Evolutionary conservation across 441 rosid species (phyloP).

Genomic region (Adansonia grandidieri): DNA sequence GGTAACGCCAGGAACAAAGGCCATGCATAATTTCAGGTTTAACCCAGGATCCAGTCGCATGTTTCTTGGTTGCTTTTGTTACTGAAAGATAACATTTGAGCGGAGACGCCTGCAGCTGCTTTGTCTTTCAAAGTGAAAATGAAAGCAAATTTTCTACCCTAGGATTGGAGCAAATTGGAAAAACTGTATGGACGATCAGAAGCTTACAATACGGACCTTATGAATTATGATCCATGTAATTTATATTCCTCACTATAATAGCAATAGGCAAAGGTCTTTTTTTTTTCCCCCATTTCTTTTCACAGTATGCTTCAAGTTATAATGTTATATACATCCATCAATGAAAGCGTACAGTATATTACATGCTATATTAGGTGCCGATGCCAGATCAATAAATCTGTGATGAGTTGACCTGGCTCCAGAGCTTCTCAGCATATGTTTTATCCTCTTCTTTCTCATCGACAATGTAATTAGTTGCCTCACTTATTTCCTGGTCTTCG

Average conservation of each 20-base stretch:
- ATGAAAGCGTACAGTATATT: not conserved
- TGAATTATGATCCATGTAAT: not conserved
- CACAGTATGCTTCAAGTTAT: not conserved
- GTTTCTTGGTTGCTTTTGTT: not conserved
- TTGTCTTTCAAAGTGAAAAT: not conserved
- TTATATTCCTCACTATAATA: not conserved
- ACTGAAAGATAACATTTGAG: not conserved
- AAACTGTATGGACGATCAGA: not conserved
- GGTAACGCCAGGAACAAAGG: constrained; percentile 4
- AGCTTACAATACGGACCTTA: not conserved
- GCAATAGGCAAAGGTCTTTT: not conserved
- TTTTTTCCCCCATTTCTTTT: not conserved
- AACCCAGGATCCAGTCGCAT: not conserved
- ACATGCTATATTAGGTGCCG: constrained; percentile 3
- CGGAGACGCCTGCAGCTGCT: constrained; percentile 1
- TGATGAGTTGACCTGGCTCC: constrained; percentile 73
- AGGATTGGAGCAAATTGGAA: not conserved
- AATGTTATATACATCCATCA: no score
- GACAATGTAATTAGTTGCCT: constrained; percentile 39
- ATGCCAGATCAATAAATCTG: constrained; percentile 41
- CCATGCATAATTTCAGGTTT: constrained; percentile 30
- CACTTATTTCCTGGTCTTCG: constrained; percentile 60
- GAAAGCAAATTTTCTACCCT: not conserved
- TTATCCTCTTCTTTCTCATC: constrained; percentile 81
- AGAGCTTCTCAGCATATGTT: constrained; percentile 69